phyloP scores from a whole-genome alignment of 371 early-diverging fungal species.

The Mortierella sp. region DNA sequence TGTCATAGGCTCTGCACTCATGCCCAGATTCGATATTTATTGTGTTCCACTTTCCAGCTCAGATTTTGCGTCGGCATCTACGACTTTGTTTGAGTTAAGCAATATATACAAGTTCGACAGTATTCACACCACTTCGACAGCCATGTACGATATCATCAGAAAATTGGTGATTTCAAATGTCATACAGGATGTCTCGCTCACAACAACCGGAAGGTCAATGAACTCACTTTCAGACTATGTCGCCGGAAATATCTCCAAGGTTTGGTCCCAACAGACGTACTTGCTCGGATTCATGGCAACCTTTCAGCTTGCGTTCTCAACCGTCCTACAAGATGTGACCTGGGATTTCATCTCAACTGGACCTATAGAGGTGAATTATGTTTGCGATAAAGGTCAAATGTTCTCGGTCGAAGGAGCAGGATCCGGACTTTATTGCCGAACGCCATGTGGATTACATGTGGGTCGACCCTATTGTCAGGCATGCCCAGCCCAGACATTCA shows the following conservation, averaged over 20 bases:
- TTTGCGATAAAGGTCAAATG: conserved; percentile 30
- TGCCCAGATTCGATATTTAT: conserved; percentile 31
- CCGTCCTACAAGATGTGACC: conserved; percentile 23
- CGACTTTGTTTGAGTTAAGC: conserved; percentile 9
- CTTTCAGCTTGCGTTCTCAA: conserved; percentile 41
- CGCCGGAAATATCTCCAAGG: conserved; percentile 6
- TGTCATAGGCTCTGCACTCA: not conserved
- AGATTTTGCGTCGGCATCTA: conserved; percentile 6
- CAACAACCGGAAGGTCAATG: conserved; percentile 32
- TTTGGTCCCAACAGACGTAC: conserved; percentile 45
- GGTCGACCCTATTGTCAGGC: conserved; percentile 30
- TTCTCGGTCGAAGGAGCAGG: conserved; percentile 7
- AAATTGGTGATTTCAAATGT: not conserved
- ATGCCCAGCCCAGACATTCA: conserved; percentile 27
- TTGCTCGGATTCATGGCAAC: conserved; percentile 36
- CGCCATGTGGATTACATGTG: conserved; percentile 11
- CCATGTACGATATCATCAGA: conserved; percentile 19
- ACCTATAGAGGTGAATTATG: conserved; percentile 24
- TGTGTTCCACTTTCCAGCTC: conserved; percentile 13
- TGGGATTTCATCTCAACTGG: conserved; percentile 34
- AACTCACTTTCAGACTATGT: conserved; percentile 16
- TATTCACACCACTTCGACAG: conserved; percentile 33
- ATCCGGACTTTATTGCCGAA: conserved; percentile 23
- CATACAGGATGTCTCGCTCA: conserved; percentile 6
- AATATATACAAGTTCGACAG: conserved; percentile 21